Evolutionary conservation across 192 early-diverging fungal genomes (phyloP).

Genomic region (Coemansia sp.): DNA sequence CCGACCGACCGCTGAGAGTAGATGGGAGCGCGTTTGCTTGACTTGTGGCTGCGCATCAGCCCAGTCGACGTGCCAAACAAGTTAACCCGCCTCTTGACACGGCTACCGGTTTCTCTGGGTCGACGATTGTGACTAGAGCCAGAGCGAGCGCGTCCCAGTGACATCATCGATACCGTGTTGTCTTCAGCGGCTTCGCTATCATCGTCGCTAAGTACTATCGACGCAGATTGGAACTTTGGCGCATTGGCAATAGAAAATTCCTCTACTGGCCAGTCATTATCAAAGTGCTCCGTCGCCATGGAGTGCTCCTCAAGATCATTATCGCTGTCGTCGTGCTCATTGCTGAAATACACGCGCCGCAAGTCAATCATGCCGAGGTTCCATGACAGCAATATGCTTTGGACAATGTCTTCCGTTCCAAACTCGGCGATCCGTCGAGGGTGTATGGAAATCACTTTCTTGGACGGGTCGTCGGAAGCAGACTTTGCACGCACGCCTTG

Average conservation of each 20-base stretch:
- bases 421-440: constrained; percentile 15
- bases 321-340: constrained; percentile 27
- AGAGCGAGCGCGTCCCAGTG: neutral
- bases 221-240: neutral
- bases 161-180: constrained; percentile 15
- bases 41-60: neutral
- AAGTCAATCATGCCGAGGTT: constrained; percentile 46
- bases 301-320: neutral
- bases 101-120: neutral
- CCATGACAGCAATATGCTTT: constrained; percentile 42
- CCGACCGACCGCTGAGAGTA: neutral
- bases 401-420: constrained; percentile 31
- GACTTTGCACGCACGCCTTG: constrained; percentile 22
- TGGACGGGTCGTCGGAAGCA: constrained; percentile 30
- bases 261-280: constrained; percentile 5
- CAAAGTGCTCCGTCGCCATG: neutral
- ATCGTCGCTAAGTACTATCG: constrained; percentile 50
- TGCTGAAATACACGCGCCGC: constrained; percentile 44
- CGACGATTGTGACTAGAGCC: neutral
- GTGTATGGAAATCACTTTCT: constrained; percentile 32
- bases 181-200: constrained; percentile 44
- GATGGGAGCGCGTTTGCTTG: neutral
- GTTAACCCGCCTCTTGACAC: neutral
- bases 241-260: neutral
- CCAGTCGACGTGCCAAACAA: neutral